A percentile compares a stretch with the other conserved stretches of the same genome.
phyloP scores from a whole-genome alignment of 176 grass and related monocot genomes.

The Eragrostis nindensis region DNA sequence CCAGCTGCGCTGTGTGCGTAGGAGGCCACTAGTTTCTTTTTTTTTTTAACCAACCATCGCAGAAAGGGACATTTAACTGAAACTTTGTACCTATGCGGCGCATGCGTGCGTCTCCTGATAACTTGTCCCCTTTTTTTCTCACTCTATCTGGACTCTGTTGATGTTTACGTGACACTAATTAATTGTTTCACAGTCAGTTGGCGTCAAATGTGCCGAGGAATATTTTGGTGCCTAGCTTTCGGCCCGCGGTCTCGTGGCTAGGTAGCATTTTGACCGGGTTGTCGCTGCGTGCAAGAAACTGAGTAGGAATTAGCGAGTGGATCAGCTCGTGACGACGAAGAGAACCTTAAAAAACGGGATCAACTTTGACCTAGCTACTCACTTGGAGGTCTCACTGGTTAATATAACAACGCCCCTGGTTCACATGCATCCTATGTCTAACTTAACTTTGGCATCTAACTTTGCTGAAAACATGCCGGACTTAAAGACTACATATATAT shows the following conservation, averaged over 20 bases:
- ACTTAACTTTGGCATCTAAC: neutral
- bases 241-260: neutral
- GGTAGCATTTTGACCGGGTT: neutral
- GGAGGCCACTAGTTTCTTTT: neutral
- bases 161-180: slow-evolving; percentile 21
- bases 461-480: neutral
- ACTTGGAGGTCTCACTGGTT: neutral
- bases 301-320: neutral
- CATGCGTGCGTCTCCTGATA: slow-evolving; percentile 12
- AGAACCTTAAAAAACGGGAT: slow-evolving; percentile 35
- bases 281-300: slow-evolving; percentile 34
- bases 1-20: neutral
- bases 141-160: slow-evolving; percentile 2
- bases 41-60: neutral
- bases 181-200: slow-evolving; percentile 13
- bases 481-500: neutral
- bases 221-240: neutral
- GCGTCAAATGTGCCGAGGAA: slow-evolving; percentile 33
- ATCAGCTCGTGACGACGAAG: slow-evolving; percentile 18
- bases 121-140: neutral
- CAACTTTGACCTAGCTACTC: slow-evolving; percentile 33
- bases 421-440: slow-evolving; percentile 22
- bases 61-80: slow-evolving; percentile 51
- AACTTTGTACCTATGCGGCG: slow-evolving; percentile 25
- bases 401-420: neutral